Base-by-base conservation (phyloP, 2,329 filamentous ascomycete species). In the Trichoderma semiorbis region DNA sequence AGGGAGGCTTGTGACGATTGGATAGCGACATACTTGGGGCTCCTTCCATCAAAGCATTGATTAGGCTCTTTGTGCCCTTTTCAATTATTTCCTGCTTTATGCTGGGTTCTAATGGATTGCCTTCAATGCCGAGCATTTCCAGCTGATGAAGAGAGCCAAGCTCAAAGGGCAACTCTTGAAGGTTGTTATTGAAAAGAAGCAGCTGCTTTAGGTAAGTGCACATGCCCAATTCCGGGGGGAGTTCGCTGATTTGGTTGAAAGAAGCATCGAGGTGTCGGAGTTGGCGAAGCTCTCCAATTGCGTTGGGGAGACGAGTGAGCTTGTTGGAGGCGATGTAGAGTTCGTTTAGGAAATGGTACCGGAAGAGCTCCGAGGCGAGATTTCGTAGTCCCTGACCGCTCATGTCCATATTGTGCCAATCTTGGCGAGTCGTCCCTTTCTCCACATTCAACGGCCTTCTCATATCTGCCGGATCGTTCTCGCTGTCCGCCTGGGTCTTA, bases 161-260 rank as follows among this genome's bases (percentile, higher is more conserved):
- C 80, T 98, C 95, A 77, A 87, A 92, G 1, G 96, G 96, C 30
- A 99, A 85, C 26, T 89, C 91, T 73, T 89, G 89, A 69, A 99
- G 91, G 74, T 93, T 88, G 81, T 99, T 99, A 83, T 97, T 94
- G 80, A 97, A 98, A 3, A 98, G 85, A 32, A 95, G 85, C 6
- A 99, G 86, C 75, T 93, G 91, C 82, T 93, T 94, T 70, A 99
- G 85, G 76, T 95, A 96, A 32, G 95, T 96, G 77, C 97, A 93
- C 95, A 98, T 99, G 78, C 96, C 96, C 73, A 99, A 90, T 84
- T 99, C 95, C 26, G 93, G 89, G 1, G 96, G 96, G 5, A 99
- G 85, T 74, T 92, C 90, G 10, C 87, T 88, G 73, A 99, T 86
- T 73, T 95, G 89, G 81, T 99, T 99, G 83, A 92, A 90, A 0